Conservation (phyloP, 2,329 filamentous ascomycete genomes). For the Penicillium sp. region DNA sequence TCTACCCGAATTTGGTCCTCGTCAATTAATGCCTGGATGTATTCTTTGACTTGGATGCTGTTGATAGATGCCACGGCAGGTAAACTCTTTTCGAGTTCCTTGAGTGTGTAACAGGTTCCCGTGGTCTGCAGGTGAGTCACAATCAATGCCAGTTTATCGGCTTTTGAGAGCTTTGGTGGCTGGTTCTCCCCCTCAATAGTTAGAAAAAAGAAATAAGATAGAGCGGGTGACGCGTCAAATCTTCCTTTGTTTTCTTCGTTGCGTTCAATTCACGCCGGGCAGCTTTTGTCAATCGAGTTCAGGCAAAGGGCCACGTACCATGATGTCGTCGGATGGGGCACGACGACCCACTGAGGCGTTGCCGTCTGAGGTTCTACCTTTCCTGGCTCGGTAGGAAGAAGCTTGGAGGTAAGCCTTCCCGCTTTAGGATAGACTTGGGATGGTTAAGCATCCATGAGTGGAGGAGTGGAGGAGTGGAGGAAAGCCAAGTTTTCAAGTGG, state of each 20-base stretch:
- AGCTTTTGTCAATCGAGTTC: neutral
- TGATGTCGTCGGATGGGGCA: conserved; percentile 3
- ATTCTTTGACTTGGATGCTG: conserved; percentile 67
- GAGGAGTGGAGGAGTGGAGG: conserved; percentile 9
- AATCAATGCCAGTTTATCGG: conserved; percentile 59
- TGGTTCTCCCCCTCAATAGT: conserved; percentile 8
- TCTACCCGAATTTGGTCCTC: conserved; percentile 64
- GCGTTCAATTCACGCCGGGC: neutral
- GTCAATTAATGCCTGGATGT: conserved; percentile 61
- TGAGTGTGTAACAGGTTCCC: conserved; percentile 63
- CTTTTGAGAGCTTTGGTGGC: conserved; percentile 57
- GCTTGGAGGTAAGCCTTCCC: conserved; percentile 3
- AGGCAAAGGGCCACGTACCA: conserved; percentile 15
- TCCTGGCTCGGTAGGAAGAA: conserved; percentile 1
- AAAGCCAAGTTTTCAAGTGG: conserved; percentile 17
- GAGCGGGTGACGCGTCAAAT: conserved; percentile 18
- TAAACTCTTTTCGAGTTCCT: conserved; percentile 66
- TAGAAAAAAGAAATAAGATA: neutral
- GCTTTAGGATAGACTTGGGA: neutral
- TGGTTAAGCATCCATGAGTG: conserved; percentile 6
- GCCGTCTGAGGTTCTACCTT: neutral
- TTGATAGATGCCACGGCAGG: conserved; percentile 64
- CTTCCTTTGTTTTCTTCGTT: neutral
- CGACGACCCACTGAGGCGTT: conserved; percentile 3
- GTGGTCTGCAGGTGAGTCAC: conserved; percentile 61